Conservation (phyloP, 176 grass and related monocot genomes). For the Ananas comosus region DNA sequence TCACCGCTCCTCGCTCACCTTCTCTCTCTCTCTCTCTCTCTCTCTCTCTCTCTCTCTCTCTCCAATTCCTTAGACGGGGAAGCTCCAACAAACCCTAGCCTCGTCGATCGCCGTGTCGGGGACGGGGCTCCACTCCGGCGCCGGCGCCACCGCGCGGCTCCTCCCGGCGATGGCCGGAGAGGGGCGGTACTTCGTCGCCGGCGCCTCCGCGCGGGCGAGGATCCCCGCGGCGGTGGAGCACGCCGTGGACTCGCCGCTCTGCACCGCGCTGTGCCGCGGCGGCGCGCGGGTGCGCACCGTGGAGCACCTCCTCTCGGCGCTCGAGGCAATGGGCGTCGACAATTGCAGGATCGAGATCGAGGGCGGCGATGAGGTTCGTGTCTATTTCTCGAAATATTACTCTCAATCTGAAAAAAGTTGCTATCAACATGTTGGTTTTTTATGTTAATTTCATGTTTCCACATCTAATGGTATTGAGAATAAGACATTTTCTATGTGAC, state of each 20-base stretch:
- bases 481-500: too few species aligned
- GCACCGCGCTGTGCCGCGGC: conserved; percentile 49
- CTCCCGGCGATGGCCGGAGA: conserved; percentile 72
- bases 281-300: conserved; percentile 46
- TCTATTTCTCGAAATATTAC: background rate
- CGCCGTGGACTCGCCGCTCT: conserved; percentile 44
- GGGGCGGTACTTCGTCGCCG: conserved; percentile 62
- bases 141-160: conserved; percentile 30
- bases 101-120: conserved; percentile 43
- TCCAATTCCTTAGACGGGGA: conserved; percentile 36
- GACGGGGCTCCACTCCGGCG: conserved; percentile 62
- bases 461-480: too few species aligned
- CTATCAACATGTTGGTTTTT: too few species aligned
- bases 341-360: conserved; percentile 68
- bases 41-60: background rate
- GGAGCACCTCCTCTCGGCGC: conserved; percentile 77
- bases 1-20: background rate
- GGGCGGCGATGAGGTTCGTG: conserved; percentile 60
- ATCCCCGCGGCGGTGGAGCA: conserved; percentile 47
- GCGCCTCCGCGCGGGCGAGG: background rate
- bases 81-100: conserved; percentile 57
- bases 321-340: conserved; percentile 74
- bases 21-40: conserved; percentile 5
- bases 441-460: too few species aligned
- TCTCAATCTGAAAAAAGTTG: background rate